Base-by-base conservation (phyloP, 306 rosid species). In the Citrullus colocynthis region DNA sequence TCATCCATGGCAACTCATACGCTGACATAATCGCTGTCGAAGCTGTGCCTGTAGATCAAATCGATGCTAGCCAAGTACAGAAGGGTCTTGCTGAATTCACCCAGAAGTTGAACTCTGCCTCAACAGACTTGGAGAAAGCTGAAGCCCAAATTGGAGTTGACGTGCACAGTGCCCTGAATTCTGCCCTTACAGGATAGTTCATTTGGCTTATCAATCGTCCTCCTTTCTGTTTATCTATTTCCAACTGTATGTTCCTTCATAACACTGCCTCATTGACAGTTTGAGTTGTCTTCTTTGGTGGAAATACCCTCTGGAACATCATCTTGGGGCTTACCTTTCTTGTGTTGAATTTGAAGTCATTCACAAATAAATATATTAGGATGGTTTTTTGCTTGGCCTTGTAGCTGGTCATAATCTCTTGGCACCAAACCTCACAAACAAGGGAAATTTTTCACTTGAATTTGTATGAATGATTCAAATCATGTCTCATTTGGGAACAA, bases 61-160 rank as follows among this genome's bases (percentile, higher is more conserved):
- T 96, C 6, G 99, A 96, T 77, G 78, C 91, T 6, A 74, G 32
- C 87, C 85, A 82, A 21, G 99, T 96, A 78, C 99, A 96, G 81
- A 96, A 92, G 85, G 99, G 98, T 77, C 96, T 96, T 74, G 89
- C 93, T 32, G 99, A 96, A 20, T 96, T 91, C 89, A 92, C 86
- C 71, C 99, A 96, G 89, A 92, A 96, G 90, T 87, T 96, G 78
- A 89, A 54, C 90, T 85, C 99, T 0, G 99, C 99, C 71, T 51
- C 97, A 1, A 96, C 97, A 10, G 98, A 96, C 78, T 83, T 89
- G 88, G 99, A 96, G 93, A 96, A 92, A 83, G 99, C 99, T 9
- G 99, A 96, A 82, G 98, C 99, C 78, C 99, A 96, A 84, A 96
- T 96, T 55, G 99, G 98, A 65, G 90, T 96, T 36, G 99, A 92